Evolutionary conservation across 106 monocot genomes (phyloP), one percentile per base, ranked within the genome.

Genomic region (Iris macrosiphon): DNA sequence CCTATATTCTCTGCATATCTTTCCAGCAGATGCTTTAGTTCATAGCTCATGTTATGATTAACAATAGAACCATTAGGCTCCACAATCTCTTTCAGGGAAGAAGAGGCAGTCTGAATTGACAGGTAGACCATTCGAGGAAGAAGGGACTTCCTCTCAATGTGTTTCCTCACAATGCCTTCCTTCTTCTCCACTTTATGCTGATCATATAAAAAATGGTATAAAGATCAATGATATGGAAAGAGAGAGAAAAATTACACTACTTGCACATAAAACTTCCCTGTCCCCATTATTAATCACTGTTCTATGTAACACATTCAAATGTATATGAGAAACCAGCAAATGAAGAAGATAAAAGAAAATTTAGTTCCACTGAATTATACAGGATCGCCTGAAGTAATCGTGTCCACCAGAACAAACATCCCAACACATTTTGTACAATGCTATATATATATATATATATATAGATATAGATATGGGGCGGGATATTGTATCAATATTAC

Each of bases 71-170:
- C 68, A 75, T 75, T 78, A 50, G 25, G 34, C 26, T 59, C 65
- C 57, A 64, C 12, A 31, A 31, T 68, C 40, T 81, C 84, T 60
- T 75, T 93, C 26, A 65, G 40, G 23, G 48, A 70, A 49, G 67
- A 69, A 33, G 74, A 43, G 24, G 73, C 69, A 35, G 68, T 41
- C 22, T 78, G 81, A 31, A 73, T 76, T 6, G 94, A 88, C 11
- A 94, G 67, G 47, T 65, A 71, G 26, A 94, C 58, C 14, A 94
- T 59, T 14, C 85, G 61, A 20, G 94, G 89, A 46, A 94, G 9
- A 61, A 94, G 66, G 15, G 88, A 81, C 65, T 85, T 81, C 54
- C 70, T 75, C 73, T 65, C 70, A 41, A 79, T 60, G n/a, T 34
- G 50, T 57, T 64, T 72, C 45, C 47, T 48, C 19, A 59, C 45